Evolutionary conservation across 176 grass and related monocot species (phyloP).

Genomic region (Phyllostachys edulis): DNA sequence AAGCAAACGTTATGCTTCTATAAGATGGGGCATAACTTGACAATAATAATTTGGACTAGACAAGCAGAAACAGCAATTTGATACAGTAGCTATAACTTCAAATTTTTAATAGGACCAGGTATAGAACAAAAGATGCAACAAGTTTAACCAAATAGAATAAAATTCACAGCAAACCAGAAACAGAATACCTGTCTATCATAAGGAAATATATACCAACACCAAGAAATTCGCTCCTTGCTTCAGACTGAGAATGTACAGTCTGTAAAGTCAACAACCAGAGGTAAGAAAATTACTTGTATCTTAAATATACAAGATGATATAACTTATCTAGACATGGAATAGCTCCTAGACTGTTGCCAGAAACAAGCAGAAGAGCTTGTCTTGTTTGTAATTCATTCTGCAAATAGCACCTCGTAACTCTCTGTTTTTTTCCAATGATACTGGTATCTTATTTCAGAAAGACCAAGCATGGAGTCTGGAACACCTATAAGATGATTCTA

Average conservation of each 20-base stretch:
- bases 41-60: neutral
- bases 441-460: constrained; percentile 22
- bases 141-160: neutral
- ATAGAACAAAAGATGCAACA: neutral
- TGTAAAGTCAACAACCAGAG: constrained; percentile 43
- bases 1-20: neutral
- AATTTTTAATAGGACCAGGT: neutral
- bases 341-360: constrained; percentile 9
- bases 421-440: constrained; percentile 8
- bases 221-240: constrained; percentile 47
- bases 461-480: neutral
- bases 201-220: constrained; percentile 61
- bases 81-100: neutral
- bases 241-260: constrained; percentile 46
- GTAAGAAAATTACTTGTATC: constrained; percentile 5
- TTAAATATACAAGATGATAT: constrained; percentile 12
- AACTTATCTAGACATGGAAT: neutral
- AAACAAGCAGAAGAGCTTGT: neutral
- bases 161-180: neutral
- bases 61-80: neutral
- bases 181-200: constrained; percentile 81
- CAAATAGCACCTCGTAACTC: neutral
- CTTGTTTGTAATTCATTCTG: constrained; percentile 2
- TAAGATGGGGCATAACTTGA: neutral
- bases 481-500: constrained; percentile 13